These are phyloP conservation scores for Trapa bicornis DNA, from an alignment of 345 rosid species.

Conservation along the genomic window DNA sequence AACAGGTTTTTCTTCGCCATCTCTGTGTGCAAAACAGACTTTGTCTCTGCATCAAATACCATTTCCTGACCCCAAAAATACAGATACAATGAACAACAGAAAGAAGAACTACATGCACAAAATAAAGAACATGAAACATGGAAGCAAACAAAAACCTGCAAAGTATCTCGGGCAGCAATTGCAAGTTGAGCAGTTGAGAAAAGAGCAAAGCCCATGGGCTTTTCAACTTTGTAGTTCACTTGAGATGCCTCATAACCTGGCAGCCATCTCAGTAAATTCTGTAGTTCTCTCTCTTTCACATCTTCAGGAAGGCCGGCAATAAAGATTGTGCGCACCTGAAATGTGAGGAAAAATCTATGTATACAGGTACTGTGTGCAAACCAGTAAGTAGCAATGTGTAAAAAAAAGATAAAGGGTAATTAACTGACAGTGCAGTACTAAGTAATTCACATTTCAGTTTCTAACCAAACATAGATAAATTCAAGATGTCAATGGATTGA, in stretches of 20 bases:
- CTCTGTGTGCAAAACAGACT: conserved; percentile 81
- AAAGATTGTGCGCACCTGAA: conserved; percentile 80
- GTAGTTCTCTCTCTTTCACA: conserved; percentile 88
- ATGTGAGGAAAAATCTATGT: neutral
- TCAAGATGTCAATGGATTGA: neutral
- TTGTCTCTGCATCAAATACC: conserved; percentile 78
- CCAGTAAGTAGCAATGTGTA: neutral
- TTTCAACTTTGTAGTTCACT: conserved; percentile 83
- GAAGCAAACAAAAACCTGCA: conserved; percentile 43
- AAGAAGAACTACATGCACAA: neutral
- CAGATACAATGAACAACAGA: neutral
- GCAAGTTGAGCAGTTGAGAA: conserved; percentile 64
- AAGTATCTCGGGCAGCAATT: conserved; percentile 73
- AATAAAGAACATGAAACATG: neutral
- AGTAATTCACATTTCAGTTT: neutral
- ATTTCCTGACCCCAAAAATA: conserved; percentile 37
- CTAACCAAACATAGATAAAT: neutral
- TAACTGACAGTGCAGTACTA: no score
- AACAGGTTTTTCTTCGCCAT: conserved; percentile 99
- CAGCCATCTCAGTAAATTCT: conserved; percentile 83
- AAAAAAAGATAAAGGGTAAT: neutral
- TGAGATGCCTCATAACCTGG: conserved; percentile 99
- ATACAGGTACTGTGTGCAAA: neutral
- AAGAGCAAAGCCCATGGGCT: conserved; percentile 97
- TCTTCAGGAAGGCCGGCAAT: conserved; percentile 92